Evolutionary conservation across 768 basidiomycete genomes (phyloP).

Genomic region (Hygrophorus russula): DNA sequence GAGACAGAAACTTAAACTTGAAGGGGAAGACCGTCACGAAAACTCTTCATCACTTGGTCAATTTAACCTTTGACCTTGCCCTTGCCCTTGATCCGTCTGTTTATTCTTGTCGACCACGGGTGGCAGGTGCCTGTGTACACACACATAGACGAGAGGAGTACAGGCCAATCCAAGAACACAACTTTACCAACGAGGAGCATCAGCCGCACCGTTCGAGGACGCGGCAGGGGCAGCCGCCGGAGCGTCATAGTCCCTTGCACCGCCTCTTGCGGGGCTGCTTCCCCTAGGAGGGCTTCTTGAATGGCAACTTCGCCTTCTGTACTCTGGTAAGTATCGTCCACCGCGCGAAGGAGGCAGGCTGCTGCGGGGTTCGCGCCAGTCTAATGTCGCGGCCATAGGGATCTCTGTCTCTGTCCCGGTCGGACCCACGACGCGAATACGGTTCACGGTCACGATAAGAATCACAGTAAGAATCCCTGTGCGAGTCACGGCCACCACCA

Average conservation of each 20-base stretch:
- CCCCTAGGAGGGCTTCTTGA: slow-evolving; percentile 74
- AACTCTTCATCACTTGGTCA: slow-evolving; percentile 27
- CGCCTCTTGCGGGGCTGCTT: slow-evolving; percentile 34
- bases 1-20: slow-evolving; percentile 28
- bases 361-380: slow-evolving; percentile 77
- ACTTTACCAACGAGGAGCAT: slow-evolving; percentile 51
- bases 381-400: slow-evolving; percentile 60
- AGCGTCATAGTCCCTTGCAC: slow-evolving; percentile 18
- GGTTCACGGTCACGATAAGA: slow-evolving; percentile 42
- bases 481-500: slow-evolving; percentile 19
- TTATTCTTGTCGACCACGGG: slow-evolving; percentile 5
- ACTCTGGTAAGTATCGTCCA: slow-evolving; percentile 67
- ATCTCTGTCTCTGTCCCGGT: slow-evolving; percentile 46
- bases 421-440: slow-evolving; percentile 35
- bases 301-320: slow-evolving; percentile 64
- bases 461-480: slow-evolving; percentile 33
- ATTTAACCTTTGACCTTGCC: slow-evolving; percentile 32
- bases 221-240: slow-evolving; percentile 13
- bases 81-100: slow-evolving; percentile 20
- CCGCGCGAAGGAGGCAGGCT: slow-evolving; percentile 55
- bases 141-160: slow-evolving; percentile 10
- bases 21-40: slow-evolving; percentile 23
- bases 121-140: slow-evolving; percentile 8
- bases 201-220: slow-evolving; percentile 27
- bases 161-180: background rate